Conservation (phyloP, 768 basidiomycete species). For the Xerocomus brunneocitrinus region DNA sequence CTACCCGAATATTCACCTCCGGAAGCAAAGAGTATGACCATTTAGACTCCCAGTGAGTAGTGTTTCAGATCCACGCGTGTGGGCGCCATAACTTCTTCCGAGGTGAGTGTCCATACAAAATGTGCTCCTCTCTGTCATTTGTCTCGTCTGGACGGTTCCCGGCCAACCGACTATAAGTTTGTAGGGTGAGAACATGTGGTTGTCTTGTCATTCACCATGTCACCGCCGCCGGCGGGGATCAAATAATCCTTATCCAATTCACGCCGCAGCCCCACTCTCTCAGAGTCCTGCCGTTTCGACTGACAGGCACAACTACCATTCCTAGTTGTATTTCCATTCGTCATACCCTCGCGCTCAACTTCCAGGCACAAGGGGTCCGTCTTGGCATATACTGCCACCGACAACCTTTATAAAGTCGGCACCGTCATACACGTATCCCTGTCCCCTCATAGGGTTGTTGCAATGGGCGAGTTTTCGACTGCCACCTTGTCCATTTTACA, state of each 20-base stretch:
- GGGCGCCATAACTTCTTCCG: not conserved
- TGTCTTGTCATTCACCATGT: not conserved
- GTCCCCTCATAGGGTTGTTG: not conserved
- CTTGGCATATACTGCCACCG: not conserved
- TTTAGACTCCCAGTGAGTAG: not conserved
- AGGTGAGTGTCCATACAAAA: not conserved
- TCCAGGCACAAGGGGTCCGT: not conserved
- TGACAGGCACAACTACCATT: not conserved
- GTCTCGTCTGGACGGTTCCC: not conserved
- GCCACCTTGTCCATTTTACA: slow-evolving; percentile 30
- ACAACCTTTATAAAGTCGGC: not conserved
- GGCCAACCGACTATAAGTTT: not conserved
- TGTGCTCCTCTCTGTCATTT: not conserved
- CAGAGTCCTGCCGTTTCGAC: not conserved
- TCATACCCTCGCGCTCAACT: not conserved
- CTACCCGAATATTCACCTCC: not conserved
- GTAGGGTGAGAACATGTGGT: not conserved
- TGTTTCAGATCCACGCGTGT: not conserved
- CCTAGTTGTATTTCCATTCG: not conserved
- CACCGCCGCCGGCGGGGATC: not conserved
- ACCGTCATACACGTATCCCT: not conserved
- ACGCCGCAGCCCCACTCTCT: not conserved
- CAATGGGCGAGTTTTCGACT: slow-evolving; percentile 44
- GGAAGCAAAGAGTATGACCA: too few species aligned
- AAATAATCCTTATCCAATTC: not conserved